These are phyloP conservation scores for Ogataea siamensis DNA, from an alignment of 805 yeast genomes.

Conservation along the genomic window DNA sequence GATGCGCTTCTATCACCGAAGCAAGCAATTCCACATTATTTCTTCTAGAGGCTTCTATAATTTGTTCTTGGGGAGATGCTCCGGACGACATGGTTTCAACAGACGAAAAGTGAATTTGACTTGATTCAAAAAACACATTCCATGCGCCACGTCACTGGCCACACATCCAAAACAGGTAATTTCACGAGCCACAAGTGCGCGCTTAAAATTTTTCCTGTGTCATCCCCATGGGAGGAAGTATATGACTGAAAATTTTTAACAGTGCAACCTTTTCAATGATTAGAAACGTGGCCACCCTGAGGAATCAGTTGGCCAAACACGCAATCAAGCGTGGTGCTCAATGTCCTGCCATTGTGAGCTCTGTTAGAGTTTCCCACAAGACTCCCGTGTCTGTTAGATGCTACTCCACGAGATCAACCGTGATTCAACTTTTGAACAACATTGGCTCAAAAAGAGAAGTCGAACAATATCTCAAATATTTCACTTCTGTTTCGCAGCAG, in stretches of 20 bases:
- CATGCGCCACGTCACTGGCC: not conserved
- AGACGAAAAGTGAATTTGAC: not conserved
- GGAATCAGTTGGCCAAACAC: conserved; percentile 26
- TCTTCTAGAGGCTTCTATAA: conserved; percentile 84
- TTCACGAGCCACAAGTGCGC: conserved; percentile 16
- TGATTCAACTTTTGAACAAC: conserved; percentile 89
- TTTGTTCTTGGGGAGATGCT: conserved; percentile 74
- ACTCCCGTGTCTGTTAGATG: conserved; percentile 19
- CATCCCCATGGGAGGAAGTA: not conserved
- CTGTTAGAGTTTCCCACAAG: conserved; percentile 1
- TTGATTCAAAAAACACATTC: conserved; percentile 2
- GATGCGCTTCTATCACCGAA: conserved; percentile 46
- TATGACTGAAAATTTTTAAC: conserved; percentile 13
- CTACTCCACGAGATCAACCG: conserved; percentile 86
- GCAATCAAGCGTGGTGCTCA: conserved; percentile 21
- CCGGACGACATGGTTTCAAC: conserved; percentile 39
- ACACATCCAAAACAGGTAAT: conserved; percentile 14
- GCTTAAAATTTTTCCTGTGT: conserved; percentile 15
- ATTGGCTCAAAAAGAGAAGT: conserved; percentile 98
- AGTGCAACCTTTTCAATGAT: conserved; percentile 13
- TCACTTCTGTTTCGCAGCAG: conserved; percentile 93
- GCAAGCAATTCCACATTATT: conserved; percentile 77
- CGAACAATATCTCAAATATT: conserved; percentile 93
- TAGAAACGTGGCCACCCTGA: conserved; percentile 10
- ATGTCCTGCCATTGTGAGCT: conserved; percentile 10